These are phyloP conservation scores for Osmanthus fragrans DNA, from an alignment of 257 asterid genomes.

Conservation along the genomic window DNA sequence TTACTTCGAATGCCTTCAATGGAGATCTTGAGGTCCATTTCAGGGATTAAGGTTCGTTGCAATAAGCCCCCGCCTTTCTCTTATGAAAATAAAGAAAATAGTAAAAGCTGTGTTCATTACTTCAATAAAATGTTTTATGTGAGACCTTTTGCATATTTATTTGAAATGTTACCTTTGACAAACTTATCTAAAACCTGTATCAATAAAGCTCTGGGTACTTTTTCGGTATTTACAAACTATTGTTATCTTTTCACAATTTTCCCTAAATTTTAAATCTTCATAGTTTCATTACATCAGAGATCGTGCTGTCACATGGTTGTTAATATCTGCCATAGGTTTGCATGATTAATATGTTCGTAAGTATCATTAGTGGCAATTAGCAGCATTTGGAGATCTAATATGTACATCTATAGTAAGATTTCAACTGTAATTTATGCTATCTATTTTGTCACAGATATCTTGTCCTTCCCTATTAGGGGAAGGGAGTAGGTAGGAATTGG, in stretches of 20 bases:
- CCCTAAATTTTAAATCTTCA: background rate
- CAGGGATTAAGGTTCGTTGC: constrained; percentile 84
- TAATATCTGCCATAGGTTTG: background rate
- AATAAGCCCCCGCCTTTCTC: background rate
- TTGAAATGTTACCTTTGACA: background rate
- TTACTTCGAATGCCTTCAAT: constrained; percentile 80
- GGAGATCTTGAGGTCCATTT: constrained; percentile 75
- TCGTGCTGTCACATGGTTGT: background rate
- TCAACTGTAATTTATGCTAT: background rate
- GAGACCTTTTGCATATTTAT: constrained; percentile 9
- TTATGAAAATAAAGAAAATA: constrained; percentile 4
- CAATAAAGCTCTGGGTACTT: background rate
- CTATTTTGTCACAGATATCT: background rate
- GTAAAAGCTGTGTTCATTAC: constrained; percentile 4
- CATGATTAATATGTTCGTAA: background rate
- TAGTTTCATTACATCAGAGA: background rate
- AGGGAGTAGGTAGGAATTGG: constrained; percentile 1
- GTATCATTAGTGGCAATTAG: background rate
- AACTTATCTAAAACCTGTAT: background rate
- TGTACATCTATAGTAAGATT: background rate
- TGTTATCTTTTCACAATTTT: background rate
- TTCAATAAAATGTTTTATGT: background rate
- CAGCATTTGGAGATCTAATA: background rate
- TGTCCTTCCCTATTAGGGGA: background rate
- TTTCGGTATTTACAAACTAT: background rate